Evolutionary conservation across 495 filamentous ascomycete genomes (phyloP).

Genomic region (Podospora didyma): DNA sequence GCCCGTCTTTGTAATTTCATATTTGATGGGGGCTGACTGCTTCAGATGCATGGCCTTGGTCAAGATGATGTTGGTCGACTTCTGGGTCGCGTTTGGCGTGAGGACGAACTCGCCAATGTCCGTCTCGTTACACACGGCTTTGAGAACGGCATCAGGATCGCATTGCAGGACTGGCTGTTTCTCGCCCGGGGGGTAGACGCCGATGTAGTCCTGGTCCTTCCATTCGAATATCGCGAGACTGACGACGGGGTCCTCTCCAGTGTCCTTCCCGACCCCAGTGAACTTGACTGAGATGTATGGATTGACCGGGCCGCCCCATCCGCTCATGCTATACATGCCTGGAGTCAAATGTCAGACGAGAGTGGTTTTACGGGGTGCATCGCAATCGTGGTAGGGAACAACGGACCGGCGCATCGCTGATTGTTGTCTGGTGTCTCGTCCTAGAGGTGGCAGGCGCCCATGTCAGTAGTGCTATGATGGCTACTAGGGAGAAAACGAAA

Average conservation of each 20-base stretch:
- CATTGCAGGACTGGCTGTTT: slow-evolving; percentile 70
- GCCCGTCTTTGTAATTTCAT: slow-evolving; percentile 79
- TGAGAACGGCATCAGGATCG: slow-evolving; percentile 61
- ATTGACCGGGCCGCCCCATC: slow-evolving; percentile 85
- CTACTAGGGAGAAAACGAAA: not conserved
- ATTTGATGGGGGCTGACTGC: slow-evolving; percentile 67
- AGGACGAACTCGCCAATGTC: slow-evolving; percentile 86
- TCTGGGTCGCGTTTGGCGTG: slow-evolving; percentile 62
- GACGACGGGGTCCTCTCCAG: slow-evolving; percentile 64
- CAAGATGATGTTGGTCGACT: slow-evolving; percentile 64
- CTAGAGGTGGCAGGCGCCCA: slow-evolving; percentile 35
- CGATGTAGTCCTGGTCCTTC: slow-evolving; percentile 76
- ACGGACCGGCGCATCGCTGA: slow-evolving; percentile 73
- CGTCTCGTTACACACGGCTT: slow-evolving; percentile 63
- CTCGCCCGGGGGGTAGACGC: slow-evolving; percentile 39
- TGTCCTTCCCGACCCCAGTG: slow-evolving; percentile 52
- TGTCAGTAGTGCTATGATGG: not conserved
- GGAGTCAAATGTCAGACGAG: slow-evolving; percentile 7
- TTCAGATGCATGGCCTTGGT: slow-evolving; percentile 82
- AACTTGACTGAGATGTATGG: slow-evolving; percentile 88
- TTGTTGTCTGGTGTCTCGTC: slow-evolving; percentile 70
- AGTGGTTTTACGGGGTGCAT: not conserved
- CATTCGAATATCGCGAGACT: slow-evolving; percentile 94
- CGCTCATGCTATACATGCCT: slow-evolving; percentile 91
- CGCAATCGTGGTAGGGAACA: not conserved